Evolutionary conservation across 164 flowering plant genomes (phyloP).

Genomic region (Vitis cinerea): DNA sequence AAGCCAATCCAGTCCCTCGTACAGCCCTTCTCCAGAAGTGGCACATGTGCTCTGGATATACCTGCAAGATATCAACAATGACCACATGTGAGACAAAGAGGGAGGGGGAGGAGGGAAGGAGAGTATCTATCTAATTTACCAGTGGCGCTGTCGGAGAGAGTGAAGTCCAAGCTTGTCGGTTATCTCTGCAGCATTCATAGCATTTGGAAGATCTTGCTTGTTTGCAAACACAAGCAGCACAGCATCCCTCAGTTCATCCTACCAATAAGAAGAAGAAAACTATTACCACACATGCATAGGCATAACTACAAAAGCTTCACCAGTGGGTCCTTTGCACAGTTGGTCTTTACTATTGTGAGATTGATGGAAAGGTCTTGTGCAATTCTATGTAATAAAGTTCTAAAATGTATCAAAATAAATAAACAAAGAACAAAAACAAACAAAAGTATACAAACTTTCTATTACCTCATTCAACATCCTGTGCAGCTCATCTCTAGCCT

Average conservation of each 20-base stretch:
- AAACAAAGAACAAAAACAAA: too few species aligned
- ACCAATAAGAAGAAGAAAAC: neutral
- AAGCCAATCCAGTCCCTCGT: slow-evolving; percentile 17
- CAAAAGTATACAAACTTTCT: neutral
- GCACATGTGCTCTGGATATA: slow-evolving; percentile 36
- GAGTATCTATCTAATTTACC: slow-evolving; percentile 6
- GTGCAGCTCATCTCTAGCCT: slow-evolving; percentile 36
- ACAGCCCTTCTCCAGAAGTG: slow-evolving; percentile 32
- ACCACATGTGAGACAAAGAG: too few species aligned
- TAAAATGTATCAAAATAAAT: too few species aligned
- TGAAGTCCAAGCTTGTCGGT: slow-evolving; percentile 30
- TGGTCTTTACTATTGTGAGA: too few species aligned
- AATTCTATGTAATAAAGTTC: too few species aligned
- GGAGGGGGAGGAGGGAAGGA: neutral
- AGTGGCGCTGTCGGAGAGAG: slow-evolving; percentile 28
- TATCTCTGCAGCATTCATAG: slow-evolving; percentile 30
- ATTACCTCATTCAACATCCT: slow-evolving; percentile 32
- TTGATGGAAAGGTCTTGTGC: too few species aligned
- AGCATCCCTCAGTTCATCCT: slow-evolving; percentile 32
- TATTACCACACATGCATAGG: too few species aligned
- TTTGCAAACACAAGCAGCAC: slow-evolving; percentile 30
- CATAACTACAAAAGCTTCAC: too few species aligned
- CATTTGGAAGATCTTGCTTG: slow-evolving; percentile 31
- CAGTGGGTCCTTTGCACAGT: too few species aligned
- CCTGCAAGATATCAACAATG: slow-evolving; percentile 13